Conservation (phyloP, 441 rosid genomes). For the Pelargonium cotyledonis region DNA sequence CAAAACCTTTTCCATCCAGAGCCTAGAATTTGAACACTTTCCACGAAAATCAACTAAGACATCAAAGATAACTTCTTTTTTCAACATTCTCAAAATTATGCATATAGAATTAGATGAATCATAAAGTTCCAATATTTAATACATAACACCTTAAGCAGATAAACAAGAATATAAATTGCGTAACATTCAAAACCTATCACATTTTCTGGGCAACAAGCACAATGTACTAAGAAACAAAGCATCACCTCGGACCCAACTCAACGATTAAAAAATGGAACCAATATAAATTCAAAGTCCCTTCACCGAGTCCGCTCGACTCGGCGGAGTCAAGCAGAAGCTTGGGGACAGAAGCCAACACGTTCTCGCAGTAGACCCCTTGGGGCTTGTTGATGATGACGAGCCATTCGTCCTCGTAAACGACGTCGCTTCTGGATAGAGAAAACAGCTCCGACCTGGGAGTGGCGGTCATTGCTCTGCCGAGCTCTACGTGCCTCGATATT, state of each 20-base stretch:
- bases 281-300: slow-evolving; percentile 22
- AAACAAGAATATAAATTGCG: no score
- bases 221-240: not conserved
- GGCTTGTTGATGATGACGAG: slow-evolving; percentile 74
- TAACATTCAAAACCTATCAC: no score
- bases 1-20: no score
- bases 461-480: slow-evolving; percentile 70
- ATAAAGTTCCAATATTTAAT: no score
- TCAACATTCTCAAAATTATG: no score
- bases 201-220: not conserved
- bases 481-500: slow-evolving; percentile 66
- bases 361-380: slow-evolving; percentile 72
- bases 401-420: slow-evolving; percentile 76
- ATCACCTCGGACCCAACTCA: not conserved
- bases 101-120: no score
- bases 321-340: slow-evolving; percentile 27
- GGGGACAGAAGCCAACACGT: slow-evolving; percentile 52
- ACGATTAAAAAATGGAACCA: not conserved
- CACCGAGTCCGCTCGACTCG: slow-evolving; percentile 15
- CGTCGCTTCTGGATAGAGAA: slow-evolving; percentile 35
- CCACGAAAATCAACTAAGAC: no score
- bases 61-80: no score
- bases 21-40: no score
- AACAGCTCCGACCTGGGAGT: slow-evolving; percentile 66
- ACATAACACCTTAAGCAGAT: no score